phyloP scores from a whole-genome alignment of 352 stramenopile genomes.

The Ochromonadaceae sp. region DNA sequence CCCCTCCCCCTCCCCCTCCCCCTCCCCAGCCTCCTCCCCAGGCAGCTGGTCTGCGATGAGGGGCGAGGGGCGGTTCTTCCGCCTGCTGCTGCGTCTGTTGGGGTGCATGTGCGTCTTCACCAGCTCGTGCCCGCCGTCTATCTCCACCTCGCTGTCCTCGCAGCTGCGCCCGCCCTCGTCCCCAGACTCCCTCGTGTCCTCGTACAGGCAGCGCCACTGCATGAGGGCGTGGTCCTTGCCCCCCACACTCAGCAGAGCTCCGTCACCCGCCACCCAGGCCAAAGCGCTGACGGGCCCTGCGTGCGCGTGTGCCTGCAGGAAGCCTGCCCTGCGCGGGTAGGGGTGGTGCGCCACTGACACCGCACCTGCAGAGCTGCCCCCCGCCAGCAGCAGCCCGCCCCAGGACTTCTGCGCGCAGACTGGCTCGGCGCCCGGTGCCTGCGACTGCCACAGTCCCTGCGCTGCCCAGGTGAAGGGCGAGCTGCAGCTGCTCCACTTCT shows the following conservation, averaged over 20 bases:
- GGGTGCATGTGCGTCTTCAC: too few relatives aligned
- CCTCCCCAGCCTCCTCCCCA: too few relatives aligned
- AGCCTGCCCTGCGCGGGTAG: background rate
- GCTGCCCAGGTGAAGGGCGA: background rate
- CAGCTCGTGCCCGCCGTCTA: background rate
- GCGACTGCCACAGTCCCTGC: background rate
- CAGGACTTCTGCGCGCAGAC: background rate
- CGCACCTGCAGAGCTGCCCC: background rate
- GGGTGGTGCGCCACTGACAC: background rate
- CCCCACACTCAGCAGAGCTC: background rate
- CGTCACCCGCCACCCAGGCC: background rate
- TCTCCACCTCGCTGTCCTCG: conserved; percentile 3
- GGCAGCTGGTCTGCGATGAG: too few relatives aligned
- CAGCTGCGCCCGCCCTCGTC: background rate
- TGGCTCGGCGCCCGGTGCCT: background rate
- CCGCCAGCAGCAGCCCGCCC: background rate
- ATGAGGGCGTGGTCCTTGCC: background rate
- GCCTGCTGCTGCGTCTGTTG: too few relatives aligned
- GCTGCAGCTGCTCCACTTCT: background rate
- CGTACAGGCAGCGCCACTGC: background rate
- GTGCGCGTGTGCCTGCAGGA: background rate
- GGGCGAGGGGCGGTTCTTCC: too few relatives aligned
- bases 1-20: too few relatives aligned
- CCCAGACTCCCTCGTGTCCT: background rate
- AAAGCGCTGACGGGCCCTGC: background rate